Conservation (phyloP, 441 rosid genomes). For the Populus hybrid region DNA sequence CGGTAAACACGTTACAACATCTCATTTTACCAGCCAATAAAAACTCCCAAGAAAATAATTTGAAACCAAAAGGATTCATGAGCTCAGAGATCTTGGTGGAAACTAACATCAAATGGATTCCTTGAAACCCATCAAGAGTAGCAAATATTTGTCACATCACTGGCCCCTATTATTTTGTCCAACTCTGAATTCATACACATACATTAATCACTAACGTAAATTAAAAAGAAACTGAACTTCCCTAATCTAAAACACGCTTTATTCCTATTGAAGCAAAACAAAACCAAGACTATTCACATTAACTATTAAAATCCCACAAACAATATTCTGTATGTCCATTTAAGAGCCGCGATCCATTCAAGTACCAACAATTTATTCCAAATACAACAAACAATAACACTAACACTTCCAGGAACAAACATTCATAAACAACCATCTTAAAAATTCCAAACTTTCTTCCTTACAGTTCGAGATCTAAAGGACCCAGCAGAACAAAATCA, state of each 20-base stretch:
- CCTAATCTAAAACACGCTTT: not conserved
- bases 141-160: constrained; percentile 24
- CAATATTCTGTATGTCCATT: not conserved
- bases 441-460: not conserved
- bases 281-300: not conserved
- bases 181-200: not conserved
- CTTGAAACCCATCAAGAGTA: constrained; percentile 22
- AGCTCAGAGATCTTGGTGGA: constrained; percentile 31
- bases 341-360: not conserved
- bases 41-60: not conserved
- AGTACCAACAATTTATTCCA: not conserved
- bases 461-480: not conserved
- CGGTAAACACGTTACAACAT: too few relatives aligned
- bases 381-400: not conserved
- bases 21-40: not conserved
- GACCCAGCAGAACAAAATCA: not conserved
- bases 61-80: not conserved
- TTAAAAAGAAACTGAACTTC: not conserved
- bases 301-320: not conserved
- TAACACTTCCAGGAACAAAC: not conserved
- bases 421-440: not conserved
- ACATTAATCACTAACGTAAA: not conserved
- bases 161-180: not conserved
- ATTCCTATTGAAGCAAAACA: not conserved
- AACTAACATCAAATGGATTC: constrained; percentile 11